These are phyloP conservation scores for Tephrocybe sp. DNA, from an alignment of 768 basidiomycete species.

Conservation along the genomic window DNA sequence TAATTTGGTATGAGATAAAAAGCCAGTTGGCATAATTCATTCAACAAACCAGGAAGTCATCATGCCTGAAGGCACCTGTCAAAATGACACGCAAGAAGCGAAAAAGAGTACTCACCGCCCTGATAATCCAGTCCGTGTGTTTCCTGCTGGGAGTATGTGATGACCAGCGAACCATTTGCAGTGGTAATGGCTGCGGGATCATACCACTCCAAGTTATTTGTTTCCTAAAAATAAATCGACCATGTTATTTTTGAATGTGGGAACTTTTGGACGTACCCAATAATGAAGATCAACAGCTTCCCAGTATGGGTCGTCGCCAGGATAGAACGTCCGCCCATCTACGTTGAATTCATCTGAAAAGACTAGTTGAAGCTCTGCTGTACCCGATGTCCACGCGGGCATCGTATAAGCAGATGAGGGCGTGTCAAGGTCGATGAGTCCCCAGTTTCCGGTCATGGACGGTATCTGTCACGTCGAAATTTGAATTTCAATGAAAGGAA, in stretches of 20 bases:
- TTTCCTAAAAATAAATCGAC: constrained; percentile 38
- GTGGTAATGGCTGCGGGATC: constrained; percentile 82
- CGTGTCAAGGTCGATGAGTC: constrained; percentile 57
- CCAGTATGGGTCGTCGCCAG: constrained; percentile 85
- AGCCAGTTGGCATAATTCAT: no score
- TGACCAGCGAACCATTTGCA: constrained; percentile 65
- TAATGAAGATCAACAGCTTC: constrained; percentile 80
- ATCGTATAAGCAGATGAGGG: constrained; percentile 55
- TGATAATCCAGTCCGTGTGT: constrained; percentile 74
- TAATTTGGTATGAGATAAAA: constrained; percentile 20
- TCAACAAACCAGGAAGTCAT: constrained; percentile 41
- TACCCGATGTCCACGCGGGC: constrained; percentile 57
- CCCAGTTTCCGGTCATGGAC: constrained; percentile 48
- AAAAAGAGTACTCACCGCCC: constrained; percentile 47
- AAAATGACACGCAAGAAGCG: constrained; percentile 26
- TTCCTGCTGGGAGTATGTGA: constrained; percentile 62
- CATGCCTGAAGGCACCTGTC: constrained; percentile 35
- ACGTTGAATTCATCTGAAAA: constrained; percentile 81
- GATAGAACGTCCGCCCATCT: constrained; percentile 74
- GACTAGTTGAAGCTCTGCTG: constrained; percentile 50
- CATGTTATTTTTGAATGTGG: neutral
- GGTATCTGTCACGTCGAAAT: constrained; percentile 47
- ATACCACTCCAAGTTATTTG: constrained; percentile 84
- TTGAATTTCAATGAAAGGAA: neutral
- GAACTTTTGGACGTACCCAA: constrained; percentile 47